phyloP scores from a whole-genome alignment of 257 asterid genomes.

The Sherardia arvensis region DNA sequence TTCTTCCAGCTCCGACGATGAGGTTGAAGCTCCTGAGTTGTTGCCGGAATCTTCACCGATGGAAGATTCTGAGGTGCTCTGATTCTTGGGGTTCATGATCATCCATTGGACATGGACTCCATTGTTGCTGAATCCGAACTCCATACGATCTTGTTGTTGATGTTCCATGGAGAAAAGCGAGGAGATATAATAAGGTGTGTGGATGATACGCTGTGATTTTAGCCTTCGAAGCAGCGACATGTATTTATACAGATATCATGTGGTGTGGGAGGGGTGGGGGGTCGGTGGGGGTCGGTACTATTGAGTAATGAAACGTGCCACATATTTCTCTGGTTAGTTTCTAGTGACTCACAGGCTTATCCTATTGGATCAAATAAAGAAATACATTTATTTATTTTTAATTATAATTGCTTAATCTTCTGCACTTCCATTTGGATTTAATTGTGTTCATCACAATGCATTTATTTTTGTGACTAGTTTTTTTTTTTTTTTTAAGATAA shows the following conservation, averaged over 20 bases:
- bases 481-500: too few species aligned
- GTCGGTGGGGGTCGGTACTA: neutral
- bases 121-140: slow-evolving; percentile 11
- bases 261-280: neutral
- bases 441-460: too few species aligned
- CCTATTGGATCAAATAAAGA: neutral
- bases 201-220: neutral
- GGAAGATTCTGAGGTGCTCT: slow-evolving; percentile 12
- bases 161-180: neutral
- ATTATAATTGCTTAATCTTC: too few species aligned
- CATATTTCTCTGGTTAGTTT: neutral
- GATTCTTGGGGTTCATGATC: slow-evolving; percentile 11
- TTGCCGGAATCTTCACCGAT: slow-evolving; percentile 16
- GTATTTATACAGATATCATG: slow-evolving; percentile 2
- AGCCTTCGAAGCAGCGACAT: neutral
- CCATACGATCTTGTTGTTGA: too few species aligned
- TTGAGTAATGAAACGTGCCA: slow-evolving; percentile 4
- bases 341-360: neutral
- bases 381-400: too few species aligned
- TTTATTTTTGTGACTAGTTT: too few species aligned
- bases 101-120: slow-evolving; percentile 22
- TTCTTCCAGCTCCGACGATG: slow-evolving; percentile 28
- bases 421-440: too few species aligned
- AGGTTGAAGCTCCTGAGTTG: slow-evolving; percentile 21
- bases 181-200: too few species aligned